A percentile compares a stretch with the other conserved stretches of the same genome.
phyloP scores from a whole-genome alignment of 306 rosid species.

The Datisca glomerata region DNA sequence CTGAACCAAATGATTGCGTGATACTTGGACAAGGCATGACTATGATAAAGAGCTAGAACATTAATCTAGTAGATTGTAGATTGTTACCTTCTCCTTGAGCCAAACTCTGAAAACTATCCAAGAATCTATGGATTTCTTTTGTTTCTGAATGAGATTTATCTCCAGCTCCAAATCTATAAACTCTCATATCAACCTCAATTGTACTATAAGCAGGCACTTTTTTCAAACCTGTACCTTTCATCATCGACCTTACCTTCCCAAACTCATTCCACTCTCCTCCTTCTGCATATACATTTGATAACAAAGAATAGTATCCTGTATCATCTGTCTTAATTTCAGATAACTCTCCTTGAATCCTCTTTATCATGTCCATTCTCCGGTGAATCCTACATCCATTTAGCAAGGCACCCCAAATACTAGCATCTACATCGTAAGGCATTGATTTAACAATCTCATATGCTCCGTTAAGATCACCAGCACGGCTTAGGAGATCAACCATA shows the following conservation, averaged over 20 bases:
- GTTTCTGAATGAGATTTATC: conserved; percentile 38
- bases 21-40: too few relatives aligned
- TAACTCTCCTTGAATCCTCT: conserved; percentile 36
- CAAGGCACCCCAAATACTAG: conserved; percentile 81
- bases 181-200: conserved; percentile 52
- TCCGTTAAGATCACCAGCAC: conserved; percentile 63
- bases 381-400: conserved; percentile 88
- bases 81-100: conserved; percentile 22
- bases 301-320: conserved; percentile 77
- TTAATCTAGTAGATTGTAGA: too few relatives aligned
- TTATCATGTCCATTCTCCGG: conserved; percentile 47
- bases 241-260: conserved; percentile 56
- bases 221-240: conserved; percentile 58
- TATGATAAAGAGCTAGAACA: too few relatives aligned
- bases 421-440: conserved; percentile 31
- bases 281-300: conserved; percentile 79
- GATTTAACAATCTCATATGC: conserved; percentile 60
- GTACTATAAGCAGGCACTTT: conserved; percentile 85
- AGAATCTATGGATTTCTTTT: conserved; percentile 27
- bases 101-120: conserved; percentile 36
- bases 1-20: too few relatives aligned
- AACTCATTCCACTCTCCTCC: conserved; percentile 78
- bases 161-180: conserved; percentile 66
- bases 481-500: conserved; percentile 73
- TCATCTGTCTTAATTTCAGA: conserved; percentile 42